A percentile compares a stretch with the other conserved stretches of the same genome.
phyloP scores from a whole-genome alignment of 768 basidiomycete species.

The Krasilnikovozyma curviuscula region DNA sequence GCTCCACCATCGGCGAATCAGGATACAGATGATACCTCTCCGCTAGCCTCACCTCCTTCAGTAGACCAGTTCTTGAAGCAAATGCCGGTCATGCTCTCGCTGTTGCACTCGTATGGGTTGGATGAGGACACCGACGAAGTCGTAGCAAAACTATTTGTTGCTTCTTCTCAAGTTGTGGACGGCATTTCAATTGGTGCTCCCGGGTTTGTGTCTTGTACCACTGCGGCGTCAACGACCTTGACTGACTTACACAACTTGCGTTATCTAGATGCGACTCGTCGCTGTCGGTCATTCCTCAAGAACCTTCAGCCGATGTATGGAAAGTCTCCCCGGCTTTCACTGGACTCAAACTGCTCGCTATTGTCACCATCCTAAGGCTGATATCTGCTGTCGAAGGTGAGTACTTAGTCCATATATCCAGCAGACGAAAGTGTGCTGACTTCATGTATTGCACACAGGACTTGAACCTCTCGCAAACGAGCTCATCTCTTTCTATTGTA shows the following conservation, averaged over 20 bases:
- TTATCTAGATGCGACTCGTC: too few relatives aligned
- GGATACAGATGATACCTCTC: too few relatives aligned
- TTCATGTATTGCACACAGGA: slow-evolving; percentile 31
- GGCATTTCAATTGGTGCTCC: too few relatives aligned
- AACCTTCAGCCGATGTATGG: slow-evolving; percentile 39
- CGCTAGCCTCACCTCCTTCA: too few relatives aligned
- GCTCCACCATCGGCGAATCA: too few relatives aligned
- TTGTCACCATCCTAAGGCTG: slow-evolving; percentile 47
- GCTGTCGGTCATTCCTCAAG: too few relatives aligned
- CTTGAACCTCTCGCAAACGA: slow-evolving; percentile 48
- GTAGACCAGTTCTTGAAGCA: too few relatives aligned
- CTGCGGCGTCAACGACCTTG: too few relatives aligned
- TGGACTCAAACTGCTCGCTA: slow-evolving; percentile 46
- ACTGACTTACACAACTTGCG: too few relatives aligned
- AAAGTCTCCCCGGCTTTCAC: slow-evolving; percentile 50
- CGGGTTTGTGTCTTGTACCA: too few relatives aligned
- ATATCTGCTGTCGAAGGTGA: slow-evolving; percentile 57
- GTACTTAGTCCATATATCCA: slow-evolving; percentile 1
- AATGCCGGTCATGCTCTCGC: slow-evolving; percentile 44
- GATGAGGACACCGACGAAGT: slow-evolving; percentile 51
- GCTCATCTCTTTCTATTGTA: slow-evolving; percentile 60
- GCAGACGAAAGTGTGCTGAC: neutral
- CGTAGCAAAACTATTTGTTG: too few relatives aligned
- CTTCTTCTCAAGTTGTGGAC: too few relatives aligned
- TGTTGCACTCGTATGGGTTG: slow-evolving; percentile 48